Percentiles rank a stretch among this genome's conserved stretches.
Conservation (phyloP, 441 rosid genomes). For the Biscutella laevigata region DNA sequence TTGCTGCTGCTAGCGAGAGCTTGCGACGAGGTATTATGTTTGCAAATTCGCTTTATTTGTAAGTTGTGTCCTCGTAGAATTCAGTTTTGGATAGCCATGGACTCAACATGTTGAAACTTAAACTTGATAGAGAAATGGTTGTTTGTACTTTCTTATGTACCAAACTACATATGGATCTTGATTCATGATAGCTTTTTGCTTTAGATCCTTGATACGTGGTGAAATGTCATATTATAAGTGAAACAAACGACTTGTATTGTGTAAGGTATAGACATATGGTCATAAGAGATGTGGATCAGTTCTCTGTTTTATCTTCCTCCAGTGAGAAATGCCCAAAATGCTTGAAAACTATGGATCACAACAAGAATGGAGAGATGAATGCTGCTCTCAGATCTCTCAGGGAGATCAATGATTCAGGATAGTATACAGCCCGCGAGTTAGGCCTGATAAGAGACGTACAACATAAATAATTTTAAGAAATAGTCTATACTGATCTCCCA, state of each 20-base stretch:
- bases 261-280: not conserved
- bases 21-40: conserved; percentile 93
- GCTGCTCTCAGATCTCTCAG: conserved; percentile 89
- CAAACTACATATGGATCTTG: not conserved
- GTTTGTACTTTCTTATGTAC: conserved; percentile 13
- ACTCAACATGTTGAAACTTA: not conserved
- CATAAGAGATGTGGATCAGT: not conserved
- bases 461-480: too few relatives aligned
- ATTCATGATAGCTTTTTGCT: conserved; percentile 2
- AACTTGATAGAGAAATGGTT: conserved; percentile 7
- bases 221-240: not conserved
- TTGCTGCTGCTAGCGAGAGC: conserved; percentile 83
- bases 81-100: not conserved
- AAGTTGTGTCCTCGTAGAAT: conserved; percentile 14
- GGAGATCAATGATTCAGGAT: conserved; percentile 75
- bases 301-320: not conserved
- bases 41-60: conserved; percentile 87
- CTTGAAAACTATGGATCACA: not conserved
- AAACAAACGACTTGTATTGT: conserved; percentile 1
- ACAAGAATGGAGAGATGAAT: conserved; percentile 35
- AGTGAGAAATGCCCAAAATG: conserved; percentile 2
- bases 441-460: too few relatives aligned
- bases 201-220: conserved; percentile 1
- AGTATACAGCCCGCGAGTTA: too few relatives aligned
- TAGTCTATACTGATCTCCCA: conserved; percentile 39